phyloP scores from a whole-genome alignment of 345 rosid species.

The Murraya koenigii region DNA sequence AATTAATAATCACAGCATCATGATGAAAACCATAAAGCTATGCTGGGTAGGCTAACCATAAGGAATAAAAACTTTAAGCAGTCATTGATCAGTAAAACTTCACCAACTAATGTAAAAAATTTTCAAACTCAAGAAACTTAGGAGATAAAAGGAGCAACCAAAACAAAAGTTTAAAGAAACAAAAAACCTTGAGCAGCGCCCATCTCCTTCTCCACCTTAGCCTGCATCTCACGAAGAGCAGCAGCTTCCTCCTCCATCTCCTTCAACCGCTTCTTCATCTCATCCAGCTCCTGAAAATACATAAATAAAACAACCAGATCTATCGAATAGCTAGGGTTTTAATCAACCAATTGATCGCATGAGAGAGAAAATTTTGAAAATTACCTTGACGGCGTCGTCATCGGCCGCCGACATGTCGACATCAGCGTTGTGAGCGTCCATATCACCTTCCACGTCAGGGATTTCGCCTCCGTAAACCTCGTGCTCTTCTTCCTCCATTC shows the following conservation, averaged over 20 bases:
- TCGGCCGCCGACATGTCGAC: constrained; percentile 74
- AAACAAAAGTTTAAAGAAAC: no score
- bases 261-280: constrained; percentile 94
- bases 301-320: constrained; percentile 5
- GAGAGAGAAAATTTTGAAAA: not conserved
- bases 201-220: constrained; percentile 97
- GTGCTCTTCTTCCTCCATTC: constrained; percentile 91
- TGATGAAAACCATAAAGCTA: not conserved
- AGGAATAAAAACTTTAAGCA: not conserved
- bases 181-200: constrained; percentile 78
- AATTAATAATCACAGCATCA: not conserved
- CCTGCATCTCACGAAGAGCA: constrained; percentile 98
- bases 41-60: not conserved
- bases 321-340: constrained; percentile 7
- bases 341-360: not conserved
- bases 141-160: not conserved
- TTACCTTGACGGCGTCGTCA: constrained; percentile 82
- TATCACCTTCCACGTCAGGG: constrained; percentile 84
- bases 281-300: constrained; percentile 71
- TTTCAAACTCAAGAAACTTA: not conserved
- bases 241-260: constrained; percentile 99
- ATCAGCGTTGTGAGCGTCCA: constrained; percentile 60
- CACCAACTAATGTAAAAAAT: not conserved
- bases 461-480: constrained; percentile 98
- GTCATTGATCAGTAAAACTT: not conserved